Base-by-base conservation (phyloP, 768 basidiomycete species). In the Leccinum disarticulatum region DNA sequence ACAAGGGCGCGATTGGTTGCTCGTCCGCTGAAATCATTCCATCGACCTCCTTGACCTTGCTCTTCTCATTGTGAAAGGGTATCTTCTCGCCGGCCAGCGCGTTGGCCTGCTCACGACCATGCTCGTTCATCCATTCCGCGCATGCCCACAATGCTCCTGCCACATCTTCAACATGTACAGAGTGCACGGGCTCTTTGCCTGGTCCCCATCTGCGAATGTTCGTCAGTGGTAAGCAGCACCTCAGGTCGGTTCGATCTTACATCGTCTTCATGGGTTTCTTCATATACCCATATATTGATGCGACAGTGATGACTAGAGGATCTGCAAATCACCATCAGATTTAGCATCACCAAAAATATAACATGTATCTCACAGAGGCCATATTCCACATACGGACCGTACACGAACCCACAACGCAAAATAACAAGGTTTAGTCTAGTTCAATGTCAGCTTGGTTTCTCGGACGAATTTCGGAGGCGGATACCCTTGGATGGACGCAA, bases 201-300 rank as follows among this genome's bases (percentile, higher is more conserved):
- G 90, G 90, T 9, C 87, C 83, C 88, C 90, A 91, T 70, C 91
- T 92, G 63, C 1, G 55, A 36, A 58, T 10, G 36, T 6, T 35
- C 41, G 51, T 74, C 36, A 68, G 36, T 59, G 15, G 17, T 35
- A 15, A 36, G 25, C 36, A 19, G 52, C 11, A 27, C 33, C 22
- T 46, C 66, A 47, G 13, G 43, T n/a, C 19, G 46, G 55, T 19
- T 47, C 35, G 61, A 33, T 0, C 87, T 64, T 66, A 93, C 90
- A 93, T 79, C 10, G 86, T 88, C 71, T 90, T 92, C 87, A 95
- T 90, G 1, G 91, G 90, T 64, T 90, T 87, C 69, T 91, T 84
- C 72, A 91, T 77, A 69, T 90, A 85, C 6, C 90, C 90, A 71
- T 94, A 94, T 30, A 93, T 86, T 13, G 89, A 83, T 10, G 85